Base-by-base conservation (phyloP, 1,284 basidiomycete genomes). In the Trametes versicolor region DNA sequence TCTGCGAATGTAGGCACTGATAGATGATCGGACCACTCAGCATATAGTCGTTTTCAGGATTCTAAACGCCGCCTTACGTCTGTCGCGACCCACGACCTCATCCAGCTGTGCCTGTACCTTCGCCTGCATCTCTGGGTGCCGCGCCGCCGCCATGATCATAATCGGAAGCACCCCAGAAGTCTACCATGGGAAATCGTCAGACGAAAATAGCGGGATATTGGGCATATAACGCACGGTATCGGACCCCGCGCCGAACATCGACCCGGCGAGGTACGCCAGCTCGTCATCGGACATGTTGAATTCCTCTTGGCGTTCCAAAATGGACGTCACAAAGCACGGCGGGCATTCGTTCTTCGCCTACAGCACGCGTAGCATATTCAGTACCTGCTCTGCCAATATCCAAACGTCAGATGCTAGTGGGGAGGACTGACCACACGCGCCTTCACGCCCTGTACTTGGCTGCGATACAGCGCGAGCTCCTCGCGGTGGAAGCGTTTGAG, bases 41-140 rank as follows among this genome's bases (percentile, higher is more conserved):
- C 13, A 27, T 8, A 12, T 10, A 49, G 29, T 8, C 13, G 6
- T 5, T 4, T 23, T 21, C 29, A 19, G 21, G n/a, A 23, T 37
- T 7, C 32, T 7, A 17, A 39, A 9, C 39, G 19, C 52, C 19
- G 25, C 72, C 81, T 53, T 70, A 85, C 87, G 66, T 72, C 85
- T 78, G 58, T 83, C 83, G 37, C 73, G 75, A 0, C 88, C 89
- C n/a, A 91, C 76, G 1, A 91, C 81, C 4, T 53, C 58, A 59
- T 92, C 88, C 9, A 93, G 73, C 71, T 92, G 87, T 5, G 83
- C 81, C 68, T 88, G 89, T 0, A 91, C 87, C 37, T 74, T 77
- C 3, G 67, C 73, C 63, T 90, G 87, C 2, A 83, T 79, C 7
- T 87, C 82, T 0, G 89, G 89, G 71, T 86, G 83, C 32, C 79